Evolutionary conservation across 352 stramenopile genomes (phyloP), one percentile per base, ranked within the genome.

Genomic region (Vaucheria bursata): DNA sequence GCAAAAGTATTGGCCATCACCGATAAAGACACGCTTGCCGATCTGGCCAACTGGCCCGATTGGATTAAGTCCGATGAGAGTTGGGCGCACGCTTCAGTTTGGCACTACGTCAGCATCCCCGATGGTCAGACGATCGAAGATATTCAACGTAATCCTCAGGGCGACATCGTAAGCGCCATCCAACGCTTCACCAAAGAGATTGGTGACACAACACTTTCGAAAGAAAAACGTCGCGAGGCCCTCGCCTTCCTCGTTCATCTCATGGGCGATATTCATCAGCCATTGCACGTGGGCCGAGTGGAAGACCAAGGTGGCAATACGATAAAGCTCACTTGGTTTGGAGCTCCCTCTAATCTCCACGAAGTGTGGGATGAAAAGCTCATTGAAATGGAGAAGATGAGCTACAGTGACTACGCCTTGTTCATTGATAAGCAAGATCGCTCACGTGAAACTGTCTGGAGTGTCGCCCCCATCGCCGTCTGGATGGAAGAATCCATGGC

Each of bases 331-430:
- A 59, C 45, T 18, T 59, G 45, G 45, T 59, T 59, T 59, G 45
- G 45, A 18, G 45, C 25, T 25, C 18, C 12, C 45, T 18, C 45
- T 18, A 59, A 59, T 25, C 45, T 59, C 45, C 45, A 59, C 45
- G 45, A 59, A 59, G 25, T 59, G 12, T 59, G 45, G 45, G 45
- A 59, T 25, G 45, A 59, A 25, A 59, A 59, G 45, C 45, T 59
- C 45, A 59, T 59, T 25, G 45, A 59, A 25, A 59, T 59, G 45
- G 45, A 59, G 25, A 59, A 59, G 45, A 59, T 59, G 45, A 59
- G 45, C 45, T 59, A 59, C 45, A 18, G 12, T 25, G 45, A 59
- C 45, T 59, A 59, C 45, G 45, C 45, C 25, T 25, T 59, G 12
- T 59, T 59, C 45, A 25, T 59, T 59, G 45, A 59, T 59, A 59